phyloP scores from a whole-genome alignment of 164 flowering plant genomes.

The Warburgia ugandensis region DNA sequence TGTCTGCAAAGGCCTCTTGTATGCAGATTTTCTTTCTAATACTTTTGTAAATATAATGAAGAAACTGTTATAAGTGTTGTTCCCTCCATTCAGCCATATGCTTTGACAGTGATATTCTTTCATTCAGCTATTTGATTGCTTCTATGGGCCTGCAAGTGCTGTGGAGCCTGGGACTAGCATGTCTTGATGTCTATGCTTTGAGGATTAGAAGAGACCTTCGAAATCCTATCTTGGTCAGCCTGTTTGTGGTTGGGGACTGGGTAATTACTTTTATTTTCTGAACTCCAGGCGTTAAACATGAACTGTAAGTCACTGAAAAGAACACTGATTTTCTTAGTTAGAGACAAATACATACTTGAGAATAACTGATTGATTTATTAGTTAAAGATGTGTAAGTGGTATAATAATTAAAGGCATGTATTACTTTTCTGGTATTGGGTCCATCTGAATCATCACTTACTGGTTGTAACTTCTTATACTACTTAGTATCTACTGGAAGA shows the following conservation, averaged over 20 bases:
- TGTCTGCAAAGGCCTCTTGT: no score
- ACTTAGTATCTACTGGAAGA: no score
- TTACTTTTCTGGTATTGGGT: no score
- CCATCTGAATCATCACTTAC: no score
- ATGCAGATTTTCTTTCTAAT: no score
- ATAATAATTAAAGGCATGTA: no score
- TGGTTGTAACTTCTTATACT: no score
- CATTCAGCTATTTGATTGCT: conserved; percentile 74
- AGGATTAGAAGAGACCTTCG: conserved; percentile 60
- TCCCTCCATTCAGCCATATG: background rate
- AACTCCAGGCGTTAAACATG: background rate
- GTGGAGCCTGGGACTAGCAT: conserved; percentile 86
- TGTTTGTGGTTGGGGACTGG: conserved; percentile 89
- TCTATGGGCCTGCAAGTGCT: conserved; percentile 83
- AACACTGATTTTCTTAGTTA: background rate
- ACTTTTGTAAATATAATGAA: no score
- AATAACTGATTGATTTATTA: background rate
- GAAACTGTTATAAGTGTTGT: background rate
- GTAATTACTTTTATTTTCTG: conserved; percentile 23
- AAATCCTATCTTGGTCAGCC: conserved; percentile 65
- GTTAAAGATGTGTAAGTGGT: no score
- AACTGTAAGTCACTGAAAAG: background rate
- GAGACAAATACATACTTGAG: background rate
- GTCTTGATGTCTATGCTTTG: conserved; percentile 70
- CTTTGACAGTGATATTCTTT: background rate